phyloP scores from a whole-genome alignment of 176 grass and related monocot species.

The Aegilops umbellulata region DNA sequence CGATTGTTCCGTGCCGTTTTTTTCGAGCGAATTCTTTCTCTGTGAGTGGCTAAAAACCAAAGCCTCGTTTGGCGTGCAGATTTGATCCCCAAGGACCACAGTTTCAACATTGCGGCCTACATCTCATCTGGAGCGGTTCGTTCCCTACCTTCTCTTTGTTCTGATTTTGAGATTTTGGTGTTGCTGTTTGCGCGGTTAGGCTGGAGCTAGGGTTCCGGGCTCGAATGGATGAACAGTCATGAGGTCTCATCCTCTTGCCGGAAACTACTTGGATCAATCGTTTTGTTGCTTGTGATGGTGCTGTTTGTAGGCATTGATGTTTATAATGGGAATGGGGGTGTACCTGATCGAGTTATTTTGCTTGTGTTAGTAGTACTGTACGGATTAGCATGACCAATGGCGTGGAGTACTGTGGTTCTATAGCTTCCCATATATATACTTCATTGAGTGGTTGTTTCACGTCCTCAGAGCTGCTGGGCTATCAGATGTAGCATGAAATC shows the following conservation, averaged over 20 bases:
- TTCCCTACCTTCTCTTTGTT: not conserved
- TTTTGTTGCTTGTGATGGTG: not conserved
- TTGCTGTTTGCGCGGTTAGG: not conserved
- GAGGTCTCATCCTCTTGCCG: not conserved
- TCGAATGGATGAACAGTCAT: not conserved
- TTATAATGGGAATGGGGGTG: not conserved
- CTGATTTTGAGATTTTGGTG: constrained; percentile 7
- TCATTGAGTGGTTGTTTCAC: not conserved
- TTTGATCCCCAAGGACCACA: constrained; percentile 72
- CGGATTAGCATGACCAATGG: not conserved
- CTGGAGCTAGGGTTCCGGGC: constrained; percentile 27
- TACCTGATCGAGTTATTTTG: not conserved
- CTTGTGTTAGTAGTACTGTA: not conserved
- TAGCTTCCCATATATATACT: not conserved
- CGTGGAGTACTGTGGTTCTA: not conserved
- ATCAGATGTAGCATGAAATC: not conserved
- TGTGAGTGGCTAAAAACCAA: constrained; percentile 14
- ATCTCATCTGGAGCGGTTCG: constrained; percentile 56
- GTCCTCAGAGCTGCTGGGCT: not conserved
- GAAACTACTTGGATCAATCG: not conserved
- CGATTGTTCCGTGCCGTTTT: not conserved
- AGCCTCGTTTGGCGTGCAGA: constrained; percentile 31
- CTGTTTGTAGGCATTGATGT: not conserved
- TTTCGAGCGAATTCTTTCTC: not conserved
- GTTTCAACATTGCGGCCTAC: constrained; percentile 67